Evolutionary conservation across 352 stramenopile species (phyloP).

Genomic region (Phytophthora megakarya): DNA sequence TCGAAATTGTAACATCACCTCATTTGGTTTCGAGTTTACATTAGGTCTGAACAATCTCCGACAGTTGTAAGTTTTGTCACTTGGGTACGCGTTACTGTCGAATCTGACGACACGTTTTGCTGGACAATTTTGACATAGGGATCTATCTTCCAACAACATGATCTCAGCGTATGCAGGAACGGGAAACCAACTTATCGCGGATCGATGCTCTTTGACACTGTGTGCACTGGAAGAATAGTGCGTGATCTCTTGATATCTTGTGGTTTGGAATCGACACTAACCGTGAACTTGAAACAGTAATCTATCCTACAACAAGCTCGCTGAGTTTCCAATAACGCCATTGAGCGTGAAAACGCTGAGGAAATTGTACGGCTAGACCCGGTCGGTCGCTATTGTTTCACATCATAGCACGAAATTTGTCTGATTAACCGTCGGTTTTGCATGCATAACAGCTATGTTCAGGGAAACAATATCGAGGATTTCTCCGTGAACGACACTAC

Average conservation of each 20-base stretch:
- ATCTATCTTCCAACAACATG: conserved; percentile 49
- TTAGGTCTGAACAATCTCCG: conserved; percentile 28
- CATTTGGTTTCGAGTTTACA: conserved; percentile 42
- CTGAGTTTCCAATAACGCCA: conserved; percentile 29
- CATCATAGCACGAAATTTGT: background rate
- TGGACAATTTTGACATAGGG: conserved; percentile 25
- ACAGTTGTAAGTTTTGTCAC: conserved; percentile 28
- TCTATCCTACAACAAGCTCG: conserved; percentile 42
- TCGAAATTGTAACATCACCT: conserved; percentile 48
- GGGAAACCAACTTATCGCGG: conserved; percentile 14
- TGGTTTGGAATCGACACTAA: conserved; percentile 1
- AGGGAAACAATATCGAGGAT: conserved; percentile 33
- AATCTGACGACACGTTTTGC: background rate
- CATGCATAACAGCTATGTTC: conserved; percentile 29
- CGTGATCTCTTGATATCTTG: background rate
- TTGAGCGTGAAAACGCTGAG: conserved; percentile 32
- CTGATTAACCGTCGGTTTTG: background rate
- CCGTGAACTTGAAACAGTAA: conserved; percentile 24
- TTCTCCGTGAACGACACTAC: conserved; percentile 30
- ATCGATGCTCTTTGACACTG: conserved; percentile 21
- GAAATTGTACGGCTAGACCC: conserved; percentile 27
- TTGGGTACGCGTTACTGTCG: background rate
- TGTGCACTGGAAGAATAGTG: conserved; percentile 44
- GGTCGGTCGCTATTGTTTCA: background rate
- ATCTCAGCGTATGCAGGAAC: conserved; percentile 36